Percentiles rank a stretch among this genome's conserved stretches.
Evolutionary conservation across 352 stramenopile species (phyloP).

Genomic region (Phytophthora pini): DNA sequence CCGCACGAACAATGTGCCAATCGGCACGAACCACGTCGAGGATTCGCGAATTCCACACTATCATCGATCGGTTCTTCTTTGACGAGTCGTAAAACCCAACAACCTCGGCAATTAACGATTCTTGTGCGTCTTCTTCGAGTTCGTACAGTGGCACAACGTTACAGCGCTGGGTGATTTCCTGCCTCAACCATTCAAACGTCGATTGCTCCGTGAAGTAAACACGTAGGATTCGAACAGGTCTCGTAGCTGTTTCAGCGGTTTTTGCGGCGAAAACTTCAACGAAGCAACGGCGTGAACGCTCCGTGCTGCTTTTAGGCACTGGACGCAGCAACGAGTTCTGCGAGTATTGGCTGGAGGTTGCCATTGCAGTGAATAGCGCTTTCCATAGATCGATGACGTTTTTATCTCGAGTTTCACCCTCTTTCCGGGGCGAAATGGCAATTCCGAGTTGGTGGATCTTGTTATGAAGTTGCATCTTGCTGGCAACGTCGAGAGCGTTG

Average conservation of each 20-base stretch:
- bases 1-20: constrained; percentile 17
- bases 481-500: constrained; percentile 32
- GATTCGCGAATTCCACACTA: constrained; percentile 22
- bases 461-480: constrained; percentile 57
- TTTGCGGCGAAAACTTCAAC: constrained; percentile 21
- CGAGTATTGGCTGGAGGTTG: constrained; percentile 1
- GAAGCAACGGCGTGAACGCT: constrained; percentile 30
- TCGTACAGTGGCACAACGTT: constrained; percentile 22
- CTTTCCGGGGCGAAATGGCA: constrained; percentile 1
- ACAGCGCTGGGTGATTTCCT: constrained; percentile 34
- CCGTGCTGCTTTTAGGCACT: constrained; percentile 22
- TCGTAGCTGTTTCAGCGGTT: neutral
- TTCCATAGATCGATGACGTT: constrained; percentile 39
- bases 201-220: constrained; percentile 40
- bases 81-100: constrained; percentile 36
- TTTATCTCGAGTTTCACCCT: constrained; percentile 27
- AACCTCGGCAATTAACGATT: constrained; percentile 10
- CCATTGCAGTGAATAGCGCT: constrained; percentile 13
- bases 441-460: constrained; percentile 43
- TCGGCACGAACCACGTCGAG: constrained; percentile 24
- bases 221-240: constrained; percentile 31
- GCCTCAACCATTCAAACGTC: constrained; percentile 45
- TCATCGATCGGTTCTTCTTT: constrained; percentile 29
- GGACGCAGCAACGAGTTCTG: constrained; percentile 17
- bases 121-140: constrained; percentile 7